These are phyloP conservation scores for Hemerocallis citrina DNA, from an alignment of 106 monocot species.

Conservation along the genomic window DNA sequence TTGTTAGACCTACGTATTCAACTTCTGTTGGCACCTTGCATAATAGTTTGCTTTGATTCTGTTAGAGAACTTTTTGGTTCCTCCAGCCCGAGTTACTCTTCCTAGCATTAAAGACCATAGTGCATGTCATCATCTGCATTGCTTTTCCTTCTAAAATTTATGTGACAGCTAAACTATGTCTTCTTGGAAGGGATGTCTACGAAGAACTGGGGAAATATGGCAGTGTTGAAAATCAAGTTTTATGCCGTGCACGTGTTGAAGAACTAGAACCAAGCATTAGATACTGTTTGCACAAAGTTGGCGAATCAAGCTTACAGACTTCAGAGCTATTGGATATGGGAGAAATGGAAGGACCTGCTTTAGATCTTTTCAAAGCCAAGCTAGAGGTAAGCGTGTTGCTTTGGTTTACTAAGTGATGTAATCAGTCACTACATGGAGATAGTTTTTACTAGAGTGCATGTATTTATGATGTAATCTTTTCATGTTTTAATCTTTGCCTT, in stretches of 20 bases:
- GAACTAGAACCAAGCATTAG: conserved; percentile 95
- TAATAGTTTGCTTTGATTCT: background rate
- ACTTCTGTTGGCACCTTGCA: too few relatives aligned
- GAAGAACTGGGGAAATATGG: conserved; percentile 96
- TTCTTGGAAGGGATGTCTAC: conserved; percentile 73
- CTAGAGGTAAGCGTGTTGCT: conserved; percentile 55
- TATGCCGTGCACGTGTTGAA: conserved; percentile 95
- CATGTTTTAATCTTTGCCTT: too few relatives aligned
- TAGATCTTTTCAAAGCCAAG: conserved; percentile 93
- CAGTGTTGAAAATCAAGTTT: conserved; percentile 82
- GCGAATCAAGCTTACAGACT: conserved; percentile 67
- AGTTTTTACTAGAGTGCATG: background rate
- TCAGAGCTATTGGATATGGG: conserved; percentile 84
- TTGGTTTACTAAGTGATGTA: background rate
- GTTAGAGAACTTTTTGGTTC: background rate
- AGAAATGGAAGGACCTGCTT: conserved; percentile 85
- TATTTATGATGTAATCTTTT: background rate
- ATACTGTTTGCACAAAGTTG: conserved; percentile 91
- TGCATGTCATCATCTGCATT: background rate
- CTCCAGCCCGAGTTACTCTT: background rate
- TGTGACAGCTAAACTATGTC: background rate
- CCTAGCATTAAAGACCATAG: background rate
- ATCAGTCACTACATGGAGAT: background rate
- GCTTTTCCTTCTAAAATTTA: background rate
- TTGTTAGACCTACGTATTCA: conserved; percentile 4